A percentile compares a stretch with the other conserved stretches of the same genome.
These are phyloP conservation scores for Cutaneotrichosporon sp. DNA, from an alignment of 1,284 basidiomycete genomes.

Conservation along the genomic window DNA sequence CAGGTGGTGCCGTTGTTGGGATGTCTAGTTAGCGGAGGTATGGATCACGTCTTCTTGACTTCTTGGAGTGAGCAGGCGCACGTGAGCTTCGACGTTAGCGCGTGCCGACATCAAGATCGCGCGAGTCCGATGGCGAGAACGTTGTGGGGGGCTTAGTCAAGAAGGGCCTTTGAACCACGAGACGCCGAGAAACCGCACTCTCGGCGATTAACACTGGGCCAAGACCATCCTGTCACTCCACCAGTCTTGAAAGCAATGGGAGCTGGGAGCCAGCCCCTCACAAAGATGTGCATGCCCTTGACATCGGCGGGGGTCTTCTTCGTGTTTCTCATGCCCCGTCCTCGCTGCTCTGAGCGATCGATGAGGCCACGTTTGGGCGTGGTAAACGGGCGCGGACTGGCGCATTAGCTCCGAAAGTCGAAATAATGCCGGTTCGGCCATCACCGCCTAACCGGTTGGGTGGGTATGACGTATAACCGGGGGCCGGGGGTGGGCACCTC, in stretches of 20 bases:
- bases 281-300: background rate
- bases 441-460: background rate
- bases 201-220: background rate
- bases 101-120: too few relatives aligned
- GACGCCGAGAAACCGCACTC: background rate
- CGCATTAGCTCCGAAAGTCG: background rate
- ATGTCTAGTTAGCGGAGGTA: background rate
- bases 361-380: background rate
- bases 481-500: background rate
- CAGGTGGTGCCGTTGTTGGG: background rate
- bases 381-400: background rate
- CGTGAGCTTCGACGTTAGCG: too few relatives aligned
- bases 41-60: background rate
- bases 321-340: background rate
- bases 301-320: background rate
- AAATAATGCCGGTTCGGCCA: background rate
- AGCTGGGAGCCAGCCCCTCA: too few relatives aligned
- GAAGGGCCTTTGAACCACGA: background rate
- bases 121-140: too few relatives aligned
- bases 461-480: background rate
- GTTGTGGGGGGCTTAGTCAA: background rate
- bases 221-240: too few relatives aligned
- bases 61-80: too few relatives aligned
- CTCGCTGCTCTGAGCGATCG: background rate
- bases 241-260: too few relatives aligned